Base-by-base conservation (phyloP, 2,329 filamentous ascomycete genomes). In the Mycosphaerella arachidis region DNA sequence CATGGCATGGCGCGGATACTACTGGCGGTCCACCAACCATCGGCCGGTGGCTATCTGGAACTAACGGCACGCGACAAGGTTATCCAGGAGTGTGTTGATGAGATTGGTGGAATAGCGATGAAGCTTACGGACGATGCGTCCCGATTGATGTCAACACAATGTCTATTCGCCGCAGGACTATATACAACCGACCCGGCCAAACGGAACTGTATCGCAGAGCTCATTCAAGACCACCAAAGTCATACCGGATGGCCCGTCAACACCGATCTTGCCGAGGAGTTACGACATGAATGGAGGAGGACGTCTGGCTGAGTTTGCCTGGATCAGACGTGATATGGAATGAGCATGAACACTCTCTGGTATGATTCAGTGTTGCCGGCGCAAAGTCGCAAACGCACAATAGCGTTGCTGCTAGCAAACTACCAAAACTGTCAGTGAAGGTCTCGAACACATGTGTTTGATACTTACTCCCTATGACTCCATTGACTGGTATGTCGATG, bases 1-100 rank as follows among this genome's bases (percentile, higher is more conserved):
- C 79, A 82, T 63, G 77, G 78, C 63, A 80, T 83, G 60, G 81
- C 82, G 0, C 75, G 78, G 9, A 81, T 84, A 48, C 71, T 85
- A 0, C 75, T 84, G 1, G 72, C 82, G 0, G 75, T 84, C 52
- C 79, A 84, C 55, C 77, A 81, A 51, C 82, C 82, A 1, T 79
- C 78, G 0, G 72, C 75, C 10, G 79, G 79, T 1, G 81, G 80
- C 0, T 77, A 81, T 51, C 73, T 79, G 16, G 80, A 81, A 10
- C 82, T 80, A 62, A 63, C 77, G 45, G 69, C 73, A 20, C 74
- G 77, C 18, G 77, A 80, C 63, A 75, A 75, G 57, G 69, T 72
- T n/a, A 73, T 81, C 7, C 73, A 77, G 13, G 77, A 81, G 35
- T 77, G 78, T 27, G 77, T 82, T 6, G 76, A 78, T 48, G 75